Base-by-base conservation (phyloP, 2,329 filamentous ascomycete species). In the Xylariaceae sp. region DNA sequence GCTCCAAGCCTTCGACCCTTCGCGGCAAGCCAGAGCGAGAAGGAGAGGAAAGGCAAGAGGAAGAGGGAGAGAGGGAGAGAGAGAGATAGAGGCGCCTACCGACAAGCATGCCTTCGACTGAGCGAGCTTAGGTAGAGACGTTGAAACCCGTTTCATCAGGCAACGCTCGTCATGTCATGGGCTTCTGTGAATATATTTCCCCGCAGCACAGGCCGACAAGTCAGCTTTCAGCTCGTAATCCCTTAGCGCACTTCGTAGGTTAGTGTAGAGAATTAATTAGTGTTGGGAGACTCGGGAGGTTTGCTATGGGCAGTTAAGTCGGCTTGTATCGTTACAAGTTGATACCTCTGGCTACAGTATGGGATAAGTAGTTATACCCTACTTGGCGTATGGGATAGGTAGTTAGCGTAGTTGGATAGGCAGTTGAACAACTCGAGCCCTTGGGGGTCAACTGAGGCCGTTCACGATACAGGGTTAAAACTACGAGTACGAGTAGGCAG, bases 131-230 rank as follows among this genome's bases (percentile, higher is more conserved):
- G 51, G 34, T 42, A 51, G 17, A 45, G 52, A 61, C 34, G 56
- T 49, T 59, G 59, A 57, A 49, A 52, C 45, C 53, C 51, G 48
- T 53, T 59, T 39, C 37, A 18, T 51, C 34, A 48, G 37, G 37
- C 37, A 42, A 35, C 57, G 59, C 56, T 44, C 61, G 51, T 63
- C 55, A 30, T 30, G 59, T 59, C 59, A 61, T 63, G 61, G 61
- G 44, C 35, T 48, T 44, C 23, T 34, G 48, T 50, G 6, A 11
- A 45, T 45, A 42, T 42, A 30, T 58, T 61, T 58, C 57, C 60
- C 60, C 60, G 51, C 60, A 62, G 51, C 48, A 39, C 42, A 52
- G 47, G 54, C 37, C 53, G 53, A 59, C 60, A 52, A 59, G 57
- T 53, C 47, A 51, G 49, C 49, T 51, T 17, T 51, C 49, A 57